A percentile compares a stretch with the other conserved stretches of the same genome.
These are phyloP conservation scores for Crithidia bombi DNA, from an alignment of 208 protist species.

Conservation along the genomic window DNA sequence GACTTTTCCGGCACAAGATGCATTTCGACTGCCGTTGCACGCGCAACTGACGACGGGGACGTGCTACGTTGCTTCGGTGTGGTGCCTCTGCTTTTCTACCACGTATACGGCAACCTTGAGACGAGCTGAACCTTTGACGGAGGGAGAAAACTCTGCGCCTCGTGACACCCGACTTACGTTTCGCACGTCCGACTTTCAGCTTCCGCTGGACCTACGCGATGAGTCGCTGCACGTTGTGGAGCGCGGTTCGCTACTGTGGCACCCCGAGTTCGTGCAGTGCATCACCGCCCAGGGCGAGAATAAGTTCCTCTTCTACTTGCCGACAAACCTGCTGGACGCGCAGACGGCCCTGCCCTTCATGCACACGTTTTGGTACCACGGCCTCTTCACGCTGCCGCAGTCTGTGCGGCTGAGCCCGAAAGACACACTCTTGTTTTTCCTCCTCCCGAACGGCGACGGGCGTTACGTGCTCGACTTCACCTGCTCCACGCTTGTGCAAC, in stretches of 20 bases:
- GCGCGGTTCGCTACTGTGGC: conserved; percentile 27
- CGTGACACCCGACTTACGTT: neutral
- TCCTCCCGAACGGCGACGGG: conserved; percentile 42
- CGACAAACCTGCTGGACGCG: conserved; percentile 21
- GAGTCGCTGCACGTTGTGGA: conserved; percentile 15
- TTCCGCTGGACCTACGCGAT: conserved; percentile 10
- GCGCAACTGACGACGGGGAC: neutral
- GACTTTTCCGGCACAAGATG: neutral
- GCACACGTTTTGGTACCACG: conserved; percentile 52
- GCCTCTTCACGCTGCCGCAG: conserved; percentile 64
- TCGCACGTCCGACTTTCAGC: neutral
- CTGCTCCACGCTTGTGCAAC: neutral
- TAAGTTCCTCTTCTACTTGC: conserved; percentile 38
- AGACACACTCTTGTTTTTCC: conserved; percentile 37
- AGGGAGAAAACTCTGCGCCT: neutral
- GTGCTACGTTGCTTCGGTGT: conserved; percentile 31
- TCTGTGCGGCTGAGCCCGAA: conserved; percentile 6
- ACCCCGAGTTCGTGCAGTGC: conserved; percentile 57
- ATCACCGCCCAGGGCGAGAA: conserved; percentile 34
- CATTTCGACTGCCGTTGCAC: neutral
- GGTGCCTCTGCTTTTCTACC: conserved; percentile 34
- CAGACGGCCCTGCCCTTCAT: conserved; percentile 26
- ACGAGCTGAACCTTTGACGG: too few relatives aligned
- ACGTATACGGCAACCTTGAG: conserved; percentile 24
- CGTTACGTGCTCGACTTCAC: conserved; percentile 50